These are phyloP conservation scores for Penstemon barbatus DNA, from an alignment of 257 asterid genomes.

Conservation along the genomic window DNA sequence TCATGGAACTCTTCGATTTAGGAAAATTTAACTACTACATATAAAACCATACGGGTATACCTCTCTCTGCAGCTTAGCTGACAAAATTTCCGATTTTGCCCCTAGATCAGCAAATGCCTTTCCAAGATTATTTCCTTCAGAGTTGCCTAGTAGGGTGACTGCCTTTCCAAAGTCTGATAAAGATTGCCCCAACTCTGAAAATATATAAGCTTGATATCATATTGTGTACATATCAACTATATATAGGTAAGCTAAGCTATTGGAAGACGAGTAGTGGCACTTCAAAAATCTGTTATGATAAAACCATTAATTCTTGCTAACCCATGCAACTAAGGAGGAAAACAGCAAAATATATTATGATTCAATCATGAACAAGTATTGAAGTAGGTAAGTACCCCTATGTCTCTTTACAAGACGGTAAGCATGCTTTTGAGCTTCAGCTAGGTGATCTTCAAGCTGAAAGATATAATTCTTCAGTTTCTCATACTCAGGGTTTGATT, in stretches of 20 bases:
- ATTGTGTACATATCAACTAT: constrained; percentile 9
- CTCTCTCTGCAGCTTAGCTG: constrained; percentile 82
- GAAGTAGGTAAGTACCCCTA: constrained; percentile 50
- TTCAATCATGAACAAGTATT: constrained; percentile 13
- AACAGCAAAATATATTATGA: constrained; percentile 9
- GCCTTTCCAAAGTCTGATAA: constrained; percentile 94
- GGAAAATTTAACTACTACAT: constrained; percentile 11
- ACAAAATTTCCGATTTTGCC: constrained; percentile 70
- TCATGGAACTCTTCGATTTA: constrained; percentile 6
- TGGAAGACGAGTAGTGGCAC: constrained; percentile 15
- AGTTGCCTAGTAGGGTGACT: constrained; percentile 78
- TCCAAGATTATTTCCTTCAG: constrained; percentile 83
- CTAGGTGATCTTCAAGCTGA: constrained; percentile 93
- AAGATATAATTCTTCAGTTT: constrained; percentile 81
- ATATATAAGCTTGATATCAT: constrained; percentile 20
- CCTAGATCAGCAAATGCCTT: constrained; percentile 94
- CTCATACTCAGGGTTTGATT: constrained; percentile 84
- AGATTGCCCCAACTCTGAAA: constrained; percentile 87
- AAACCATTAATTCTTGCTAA: constrained; percentile 17
- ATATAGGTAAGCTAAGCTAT: neutral
- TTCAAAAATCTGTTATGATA: neutral
- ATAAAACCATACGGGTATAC: constrained; percentile 48
- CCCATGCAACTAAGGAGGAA: constrained; percentile 8
- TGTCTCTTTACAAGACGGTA: constrained; percentile 97
- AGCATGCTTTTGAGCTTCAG: constrained; percentile 99